These are phyloP conservation scores for Leccinellum luteum DNA, from an alignment of 768 basidiomycete genomes.

Conservation along the genomic window DNA sequence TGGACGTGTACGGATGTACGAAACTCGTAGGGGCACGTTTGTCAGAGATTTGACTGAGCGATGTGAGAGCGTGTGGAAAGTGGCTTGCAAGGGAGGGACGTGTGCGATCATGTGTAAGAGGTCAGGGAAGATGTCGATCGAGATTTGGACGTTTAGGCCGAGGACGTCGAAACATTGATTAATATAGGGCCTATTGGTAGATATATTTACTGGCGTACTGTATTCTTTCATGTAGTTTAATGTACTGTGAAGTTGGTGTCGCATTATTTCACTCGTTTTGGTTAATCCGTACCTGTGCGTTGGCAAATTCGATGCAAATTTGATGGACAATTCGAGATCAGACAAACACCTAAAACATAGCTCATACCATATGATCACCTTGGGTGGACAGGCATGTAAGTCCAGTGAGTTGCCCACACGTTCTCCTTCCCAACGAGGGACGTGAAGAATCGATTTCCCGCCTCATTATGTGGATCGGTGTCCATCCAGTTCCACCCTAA, in stretches of 20 bases:
- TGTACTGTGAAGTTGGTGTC: background rate
- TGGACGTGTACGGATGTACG: constrained; percentile 75
- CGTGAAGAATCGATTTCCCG: constrained; percentile 7
- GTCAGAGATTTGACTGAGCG: constrained; percentile 76
- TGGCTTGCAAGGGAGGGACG: constrained; percentile 66
- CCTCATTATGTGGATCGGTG: constrained; percentile 1
- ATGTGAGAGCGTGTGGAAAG: constrained; percentile 87
- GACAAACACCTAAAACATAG: background rate
- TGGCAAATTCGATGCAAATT: background rate
- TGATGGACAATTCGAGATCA: background rate
- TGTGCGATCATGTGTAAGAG: constrained; percentile 82
- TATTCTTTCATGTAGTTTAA: constrained; percentile 8
- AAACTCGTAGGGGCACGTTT: constrained; percentile 56
- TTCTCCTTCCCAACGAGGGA: constrained; percentile 9
- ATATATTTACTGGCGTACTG: constrained; percentile 8
- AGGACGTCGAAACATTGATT: constrained; percentile 16
- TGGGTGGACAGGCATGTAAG: constrained; percentile 6
- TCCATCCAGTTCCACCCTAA: constrained; percentile 25
- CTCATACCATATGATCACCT: background rate
- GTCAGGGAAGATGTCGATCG: constrained; percentile 79
- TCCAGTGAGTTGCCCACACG: constrained; percentile 13
- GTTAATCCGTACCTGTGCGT: background rate
- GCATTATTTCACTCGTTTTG: background rate
- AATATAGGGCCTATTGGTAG: constrained; percentile 3
- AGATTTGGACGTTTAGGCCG: constrained; percentile 79